Base-by-base conservation (phyloP, 179 eudicot genomes). In the Camellia oleifera region DNA sequence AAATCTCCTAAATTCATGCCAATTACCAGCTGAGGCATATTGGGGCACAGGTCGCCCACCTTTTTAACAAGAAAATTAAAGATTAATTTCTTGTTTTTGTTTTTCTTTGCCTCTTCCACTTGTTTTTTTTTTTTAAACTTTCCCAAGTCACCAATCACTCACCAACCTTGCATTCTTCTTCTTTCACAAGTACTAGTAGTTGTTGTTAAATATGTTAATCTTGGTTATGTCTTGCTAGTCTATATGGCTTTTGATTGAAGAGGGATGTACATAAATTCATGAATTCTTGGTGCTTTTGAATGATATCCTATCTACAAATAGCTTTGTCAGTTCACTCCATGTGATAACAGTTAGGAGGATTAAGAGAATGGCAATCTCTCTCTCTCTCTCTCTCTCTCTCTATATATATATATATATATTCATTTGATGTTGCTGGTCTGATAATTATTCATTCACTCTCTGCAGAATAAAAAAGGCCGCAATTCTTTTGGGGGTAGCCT, bases 31-130 rank as follows among this genome's bases (percentile, higher is more conserved):
- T 15, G 89, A 89, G 48, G 86, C 90, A 3, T 89, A 86, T 76
- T 94, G 98, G 98, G 91, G 85, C 12, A 83, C 87, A 13, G 82
- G 79, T 78, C 86, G 94, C 56, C 89, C 93, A 69, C 90, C 95
- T 18, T 93, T 80, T 81, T 93, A 75, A 84, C 48, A 54, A 52
- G 7, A 32, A 8, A 8, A 13, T 7, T 10, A 46, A 18, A 32
- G 74, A 56, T 44, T 54, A 20, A 58, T 4, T 23, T 13, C 48
- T 12, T 74, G 5, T 66, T 79, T 64, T 77, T 62, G 32, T 32
- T 32, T 32, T 32, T 32, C 32, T 32, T 32, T 32, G 32, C 32
- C 1, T 66, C 20, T 40, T 69, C 26, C 74, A 57, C 50, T 68
- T 62, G 5, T 52, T 17, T 60, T 69, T 40, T 40, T 23, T 60